Evolutionary conservation across 768 basidiomycete genomes (phyloP).

Genomic region (Auricularia heimuer): DNA sequence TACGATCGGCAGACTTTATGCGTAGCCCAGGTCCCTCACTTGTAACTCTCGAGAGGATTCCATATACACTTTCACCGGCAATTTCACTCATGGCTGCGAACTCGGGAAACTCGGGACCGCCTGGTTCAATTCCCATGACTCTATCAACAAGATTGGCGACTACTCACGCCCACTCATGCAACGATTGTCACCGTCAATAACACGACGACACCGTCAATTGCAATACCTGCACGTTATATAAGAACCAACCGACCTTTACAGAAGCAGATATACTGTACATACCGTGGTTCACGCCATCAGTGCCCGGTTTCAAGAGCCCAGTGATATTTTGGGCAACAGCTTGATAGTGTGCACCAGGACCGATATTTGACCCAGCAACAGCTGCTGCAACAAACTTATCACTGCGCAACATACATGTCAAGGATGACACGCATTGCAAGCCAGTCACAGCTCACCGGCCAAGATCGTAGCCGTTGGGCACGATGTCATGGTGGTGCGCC

Average conservation of each 20-base stretch:
- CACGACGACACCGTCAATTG: constrained; percentile 47
- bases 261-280: not conserved
- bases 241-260: not conserved
- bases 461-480: constrained; percentile 39
- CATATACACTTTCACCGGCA: too few species aligned
- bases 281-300: constrained; percentile 44
- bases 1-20: too few species aligned
- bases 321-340: constrained; percentile 39
- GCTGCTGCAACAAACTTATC: constrained; percentile 27
- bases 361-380: constrained; percentile 29
- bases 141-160: too few species aligned
- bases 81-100: too few species aligned
- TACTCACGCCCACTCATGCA: not conserved
- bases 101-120: too few species aligned
- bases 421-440: not conserved
- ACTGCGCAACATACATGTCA: constrained; percentile 14
- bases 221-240: constrained; percentile 33
- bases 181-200: constrained; percentile 43
- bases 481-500: constrained; percentile 26
- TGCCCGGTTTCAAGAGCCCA: constrained; percentile 45
- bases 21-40: too few species aligned
- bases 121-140: too few species aligned
- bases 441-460: constrained; percentile 27
- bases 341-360: constrained; percentile 38
- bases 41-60: too few species aligned